Conservation (phyloP, 2,329 filamentous ascomycete species). For the Ampelomyces quisqualis region DNA sequence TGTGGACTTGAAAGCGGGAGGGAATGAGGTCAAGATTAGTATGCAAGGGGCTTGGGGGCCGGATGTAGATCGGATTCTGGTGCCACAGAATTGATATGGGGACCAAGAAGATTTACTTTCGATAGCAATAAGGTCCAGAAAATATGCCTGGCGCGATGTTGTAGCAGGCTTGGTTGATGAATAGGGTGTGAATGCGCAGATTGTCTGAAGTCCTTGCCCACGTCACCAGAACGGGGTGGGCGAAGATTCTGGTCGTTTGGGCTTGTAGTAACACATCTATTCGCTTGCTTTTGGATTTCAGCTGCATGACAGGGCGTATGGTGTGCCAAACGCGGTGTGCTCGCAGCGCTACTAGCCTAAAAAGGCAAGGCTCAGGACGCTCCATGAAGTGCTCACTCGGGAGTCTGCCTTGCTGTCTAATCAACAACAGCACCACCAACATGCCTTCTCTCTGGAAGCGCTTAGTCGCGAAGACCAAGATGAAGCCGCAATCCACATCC, state of each 20-base stretch:
- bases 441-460: neutral
- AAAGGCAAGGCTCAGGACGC: neutral
- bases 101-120: too few relatives aligned
- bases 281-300: too few relatives aligned
- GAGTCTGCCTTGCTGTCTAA: too few relatives aligned
- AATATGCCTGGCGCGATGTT: too few relatives aligned
- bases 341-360: neutral
- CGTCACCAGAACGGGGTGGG: too few relatives aligned
- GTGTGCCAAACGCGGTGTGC: too few relatives aligned
- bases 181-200: too few relatives aligned
- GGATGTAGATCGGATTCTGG: constrained; percentile 57
- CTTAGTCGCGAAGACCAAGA: neutral
- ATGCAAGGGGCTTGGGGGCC: constrained; percentile 51
- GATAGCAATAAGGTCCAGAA: too few relatives aligned
- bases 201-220: too few relatives aligned
- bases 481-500: neutral
- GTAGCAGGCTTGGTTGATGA: constrained; percentile 4
- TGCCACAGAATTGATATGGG: too few relatives aligned
- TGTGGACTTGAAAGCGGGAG: constrained; percentile 51
- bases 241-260: neutral
- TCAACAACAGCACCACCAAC: neutral
- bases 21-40: constrained; percentile 54
- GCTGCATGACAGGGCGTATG: too few relatives aligned
- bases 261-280: neutral
- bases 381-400: neutral